Evolutionary conservation across 2,329 filamentous ascomycete species (phyloP).

Genomic region (Alternaria brassicicola): DNA sequence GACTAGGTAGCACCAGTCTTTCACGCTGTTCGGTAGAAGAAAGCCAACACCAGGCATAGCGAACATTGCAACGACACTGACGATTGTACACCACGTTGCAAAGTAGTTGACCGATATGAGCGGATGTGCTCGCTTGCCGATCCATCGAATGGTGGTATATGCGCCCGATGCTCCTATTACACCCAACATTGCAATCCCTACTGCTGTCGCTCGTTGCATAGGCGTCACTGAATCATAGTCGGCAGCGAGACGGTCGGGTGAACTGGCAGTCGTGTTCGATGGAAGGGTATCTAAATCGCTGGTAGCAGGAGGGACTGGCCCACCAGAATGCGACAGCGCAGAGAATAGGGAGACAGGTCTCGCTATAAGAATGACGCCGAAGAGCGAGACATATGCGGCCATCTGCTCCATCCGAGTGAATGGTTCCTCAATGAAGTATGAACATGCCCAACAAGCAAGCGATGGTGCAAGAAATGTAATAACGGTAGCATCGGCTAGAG

Average conservation of each 20-base stretch:
- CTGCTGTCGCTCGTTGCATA: conserved; percentile 70
- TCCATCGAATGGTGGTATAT: conserved; percentile 76
- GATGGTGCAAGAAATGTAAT: conserved; percentile 86
- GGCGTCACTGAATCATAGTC: conserved; percentile 59
- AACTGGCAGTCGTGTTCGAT: conserved; percentile 33
- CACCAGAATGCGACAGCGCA: conserved; percentile 29
- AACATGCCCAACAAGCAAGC: conserved; percentile 80
- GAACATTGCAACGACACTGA: conserved; percentile 67
- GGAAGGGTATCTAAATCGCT: conserved; percentile 40
- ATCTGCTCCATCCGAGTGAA: conserved; percentile 80
- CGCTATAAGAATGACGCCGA: conserved; percentile 84
- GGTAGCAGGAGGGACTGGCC: conserved; percentile 39
- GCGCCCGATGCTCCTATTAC: conserved; percentile 77
- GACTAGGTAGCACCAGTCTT: conserved; percentile 71
- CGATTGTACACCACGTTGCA: conserved; percentile 69
- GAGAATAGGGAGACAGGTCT: conserved; percentile 67
- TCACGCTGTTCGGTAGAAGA: conserved; percentile 58
- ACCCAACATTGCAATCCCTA: conserved; percentile 74
- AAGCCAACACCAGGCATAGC: conserved; percentile 63
- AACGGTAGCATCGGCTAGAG: conserved; percentile 85
- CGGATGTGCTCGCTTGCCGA: conserved; percentile 79
- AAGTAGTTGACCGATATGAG: conserved; percentile 90
- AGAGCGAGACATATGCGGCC: conserved; percentile 74
- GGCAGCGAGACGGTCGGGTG: conserved; percentile 33
- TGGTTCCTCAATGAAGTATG: conserved; percentile 74